Conservation (phyloP, 805 yeast genomes). For the Clavispora santaluciae region DNA sequence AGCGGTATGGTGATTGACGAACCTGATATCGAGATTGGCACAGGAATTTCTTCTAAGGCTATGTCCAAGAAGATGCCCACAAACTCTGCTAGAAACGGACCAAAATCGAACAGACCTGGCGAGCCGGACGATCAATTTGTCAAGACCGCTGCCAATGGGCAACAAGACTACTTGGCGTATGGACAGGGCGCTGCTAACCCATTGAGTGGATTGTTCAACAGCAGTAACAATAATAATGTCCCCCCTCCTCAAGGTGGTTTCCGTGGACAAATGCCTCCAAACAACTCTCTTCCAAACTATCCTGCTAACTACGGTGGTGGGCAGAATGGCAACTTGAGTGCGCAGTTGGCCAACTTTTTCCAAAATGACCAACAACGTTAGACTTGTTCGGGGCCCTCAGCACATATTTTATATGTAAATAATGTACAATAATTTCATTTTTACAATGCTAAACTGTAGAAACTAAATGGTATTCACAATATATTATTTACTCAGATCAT, state of each 20-base stretch:
- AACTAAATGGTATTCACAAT: neutral
- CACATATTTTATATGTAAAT: neutral
- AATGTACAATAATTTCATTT: neutral
- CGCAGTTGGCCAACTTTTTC: conserved; percentile 36
- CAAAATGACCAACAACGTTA: conserved; percentile 18
- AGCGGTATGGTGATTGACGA: conserved; percentile 87
- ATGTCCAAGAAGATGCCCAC: conserved; percentile 91
- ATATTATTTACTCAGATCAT: neutral
- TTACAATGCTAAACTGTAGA: neutral
- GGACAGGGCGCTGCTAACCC: conserved; percentile 39
- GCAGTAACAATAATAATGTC: conserved; percentile 11
- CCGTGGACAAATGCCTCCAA: conserved; percentile 9
- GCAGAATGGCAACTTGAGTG: conserved; percentile 28
- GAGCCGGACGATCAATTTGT: conserved; percentile 44
- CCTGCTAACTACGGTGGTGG: conserved; percentile 6
- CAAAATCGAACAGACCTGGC: conserved; percentile 68
- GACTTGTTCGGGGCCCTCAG: neutral
- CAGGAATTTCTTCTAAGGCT: conserved; percentile 89
- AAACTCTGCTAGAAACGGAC: conserved; percentile 79
- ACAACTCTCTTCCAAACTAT: conserved; percentile 8
- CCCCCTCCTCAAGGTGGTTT: conserved; percentile 12
- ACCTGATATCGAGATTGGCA: conserved; percentile 96
- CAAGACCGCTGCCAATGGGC: conserved; percentile 34
- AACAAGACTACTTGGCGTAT: conserved; percentile 32
- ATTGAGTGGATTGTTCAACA: conserved; percentile 43